Percentiles rank a stretch among this genome's conserved stretches.
phyloP scores from a whole-genome alignment of 2,329 filamentous ascomycete species.

The Aspergillus sp. region DNA sequence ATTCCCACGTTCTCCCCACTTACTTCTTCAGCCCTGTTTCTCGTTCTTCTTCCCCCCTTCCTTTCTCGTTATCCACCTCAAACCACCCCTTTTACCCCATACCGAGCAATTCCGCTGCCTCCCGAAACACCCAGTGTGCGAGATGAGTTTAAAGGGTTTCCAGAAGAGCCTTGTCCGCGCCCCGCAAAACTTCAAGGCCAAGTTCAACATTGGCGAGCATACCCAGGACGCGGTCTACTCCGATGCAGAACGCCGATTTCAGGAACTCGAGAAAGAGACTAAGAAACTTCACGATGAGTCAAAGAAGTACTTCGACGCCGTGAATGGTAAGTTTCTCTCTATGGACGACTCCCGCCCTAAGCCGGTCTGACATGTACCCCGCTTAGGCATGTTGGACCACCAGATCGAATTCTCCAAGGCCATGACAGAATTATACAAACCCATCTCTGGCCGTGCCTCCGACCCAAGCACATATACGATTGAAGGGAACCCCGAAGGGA shows the following conservation, averaged over 20 bases:
- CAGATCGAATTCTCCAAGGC: constrained; percentile 98
- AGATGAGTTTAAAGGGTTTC: constrained; percentile 97
- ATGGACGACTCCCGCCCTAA: background rate
- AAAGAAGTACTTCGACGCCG: constrained; percentile 94
- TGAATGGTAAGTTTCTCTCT: constrained; percentile 64
- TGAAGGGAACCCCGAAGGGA: constrained; percentile 89
- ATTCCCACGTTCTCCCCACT: background rate
- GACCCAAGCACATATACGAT: constrained; percentile 80
- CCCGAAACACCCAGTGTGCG: constrained; percentile 10
- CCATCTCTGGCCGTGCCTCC: constrained; percentile 92
- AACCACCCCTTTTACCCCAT: background rate
- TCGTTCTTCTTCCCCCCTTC: background rate
- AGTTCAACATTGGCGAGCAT: constrained; percentile 93
- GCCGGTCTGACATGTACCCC: constrained; percentile 2
- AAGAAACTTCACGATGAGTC: constrained; percentile 97
- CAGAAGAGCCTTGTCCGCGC: constrained; percentile 86
- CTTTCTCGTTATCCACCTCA: background rate
- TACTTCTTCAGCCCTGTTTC: background rate
- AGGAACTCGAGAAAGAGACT: constrained; percentile 91
- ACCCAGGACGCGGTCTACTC: constrained; percentile 94
- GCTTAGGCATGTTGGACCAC: constrained; percentile 80
- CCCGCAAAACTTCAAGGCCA: constrained; percentile 86
- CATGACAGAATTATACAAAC: constrained; percentile 95
- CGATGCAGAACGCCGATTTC: constrained; percentile 89
- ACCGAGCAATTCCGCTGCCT: constrained; percentile 6